Evolutionary conservation across 2,329 filamentous ascomycete species (phyloP), one percentile per base, ranked within the genome.

Genomic region (Aspergillus sp.): DNA sequence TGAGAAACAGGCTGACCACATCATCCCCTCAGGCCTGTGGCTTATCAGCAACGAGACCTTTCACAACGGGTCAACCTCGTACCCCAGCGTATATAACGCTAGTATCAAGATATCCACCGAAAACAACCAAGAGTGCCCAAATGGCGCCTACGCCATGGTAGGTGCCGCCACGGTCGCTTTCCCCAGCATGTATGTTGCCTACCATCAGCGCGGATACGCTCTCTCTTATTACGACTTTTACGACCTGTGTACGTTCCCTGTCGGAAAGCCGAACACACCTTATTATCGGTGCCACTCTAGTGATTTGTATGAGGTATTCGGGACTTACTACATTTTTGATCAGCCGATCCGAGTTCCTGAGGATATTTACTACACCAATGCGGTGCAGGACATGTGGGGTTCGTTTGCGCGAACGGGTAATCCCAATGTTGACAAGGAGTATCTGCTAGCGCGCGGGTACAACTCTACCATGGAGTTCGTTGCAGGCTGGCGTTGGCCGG

Each of bases 141-240:
- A 85, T 69, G 81, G 86, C 68, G 84, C 84, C 5, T 86, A 84
- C 3, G 80, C 81, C 5, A 82, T 81, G 67, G 77, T 82, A 0
- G 83, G 81, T 2, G 73, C 81, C 0, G 56, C 62, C 15, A 78
- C 76, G 13, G 74, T 75, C 3, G 78, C 79, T 0, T 82, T 86
- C 67, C 71, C 74, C 7, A 75, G 84, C 0, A 23, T 48, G 6
- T 21, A 48, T 3, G 41, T 42, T 0, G 87, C 84, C 68, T 86
- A 81, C 68, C 87, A 87, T 72, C 82, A 86, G 68, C 82, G 86
- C 63, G 81, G 85, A 60, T 80, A 84, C 42, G 82, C 81, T 0
- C 83, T 82, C 60, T 78, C 79, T 62, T 81, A 80, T 1, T 79
- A 80, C 42, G 81, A 82, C 54, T 85, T 83, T 53, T 84, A 85